These are phyloP conservation scores for Calycina marina DNA, from an alignment of 2,329 filamentous ascomycete genomes.

Conservation along the genomic window DNA sequence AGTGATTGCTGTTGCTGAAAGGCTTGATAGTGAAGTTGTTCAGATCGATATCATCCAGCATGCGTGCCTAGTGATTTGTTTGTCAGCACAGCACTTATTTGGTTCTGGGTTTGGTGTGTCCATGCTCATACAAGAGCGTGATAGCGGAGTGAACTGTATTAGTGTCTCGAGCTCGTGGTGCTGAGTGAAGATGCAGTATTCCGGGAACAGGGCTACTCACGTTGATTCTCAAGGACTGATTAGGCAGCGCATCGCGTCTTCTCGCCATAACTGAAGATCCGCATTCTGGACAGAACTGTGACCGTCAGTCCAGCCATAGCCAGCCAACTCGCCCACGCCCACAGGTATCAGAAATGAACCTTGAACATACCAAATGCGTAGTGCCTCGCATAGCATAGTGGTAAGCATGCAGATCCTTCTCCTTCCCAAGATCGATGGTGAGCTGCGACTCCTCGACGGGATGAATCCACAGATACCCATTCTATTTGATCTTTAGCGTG, in stretches of 20 bases:
- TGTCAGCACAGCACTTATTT: background rate
- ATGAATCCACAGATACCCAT: constrained; percentile 25
- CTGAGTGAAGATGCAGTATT: too few relatives aligned
- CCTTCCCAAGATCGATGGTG: constrained; percentile 30
- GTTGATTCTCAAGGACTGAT: constrained; percentile 26
- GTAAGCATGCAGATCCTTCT: constrained; percentile 28
- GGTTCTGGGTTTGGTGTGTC: background rate
- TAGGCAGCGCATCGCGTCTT: constrained; percentile 15
- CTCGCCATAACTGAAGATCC: constrained; percentile 28
- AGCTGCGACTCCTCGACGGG: constrained; percentile 21
- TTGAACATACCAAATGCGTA: constrained; percentile 25
- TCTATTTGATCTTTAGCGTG: too few relatives aligned
- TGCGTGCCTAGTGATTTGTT: constrained; percentile 1
- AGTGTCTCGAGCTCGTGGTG: too few relatives aligned
- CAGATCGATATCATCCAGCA: constrained; percentile 3
- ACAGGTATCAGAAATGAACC: background rate
- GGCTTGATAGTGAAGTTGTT: background rate
- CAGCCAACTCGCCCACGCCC: too few relatives aligned
- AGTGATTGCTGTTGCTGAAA: background rate
- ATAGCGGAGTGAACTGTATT: too few relatives aligned
- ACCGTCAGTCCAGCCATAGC: background rate
- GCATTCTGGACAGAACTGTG: constrained; percentile 36
- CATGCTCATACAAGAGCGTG: background rate
- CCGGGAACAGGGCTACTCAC: constrained; percentile 23
- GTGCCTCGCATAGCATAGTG: constrained; percentile 26